phyloP scores from a whole-genome alignment of 208 protist genomes.

The Vickermania ingenoplastis region DNA sequence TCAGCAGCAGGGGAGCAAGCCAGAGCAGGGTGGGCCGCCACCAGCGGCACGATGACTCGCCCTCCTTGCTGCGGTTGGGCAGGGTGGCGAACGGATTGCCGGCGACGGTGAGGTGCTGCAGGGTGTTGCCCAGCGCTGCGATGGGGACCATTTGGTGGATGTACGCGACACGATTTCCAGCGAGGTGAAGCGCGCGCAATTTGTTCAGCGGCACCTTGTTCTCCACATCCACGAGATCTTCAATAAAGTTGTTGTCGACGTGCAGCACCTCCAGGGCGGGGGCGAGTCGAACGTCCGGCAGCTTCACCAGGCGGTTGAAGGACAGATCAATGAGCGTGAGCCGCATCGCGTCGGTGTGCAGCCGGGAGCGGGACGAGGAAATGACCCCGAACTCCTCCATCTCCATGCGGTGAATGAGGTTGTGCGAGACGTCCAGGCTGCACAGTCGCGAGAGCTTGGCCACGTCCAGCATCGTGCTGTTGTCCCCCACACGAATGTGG shows the following conservation, averaged over 20 bases:
- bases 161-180: conserved; percentile 30
- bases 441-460: conserved; percentile 30
- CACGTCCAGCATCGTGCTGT: conserved; percentile 34
- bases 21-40: conserved; percentile 65
- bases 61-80: not conserved
- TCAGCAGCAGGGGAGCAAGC: conserved; percentile 43
- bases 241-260: conserved; percentile 64
- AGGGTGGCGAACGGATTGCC: conserved; percentile 46
- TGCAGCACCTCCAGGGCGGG: conserved; percentile 51
- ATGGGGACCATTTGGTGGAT: conserved; percentile 36
- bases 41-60: conserved; percentile 10
- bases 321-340: conserved; percentile 52
- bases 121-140: conserved; percentile 44
- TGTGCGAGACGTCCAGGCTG: conserved; percentile 55
- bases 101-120: conserved; percentile 36
- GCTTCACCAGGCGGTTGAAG: conserved; percentile 69
- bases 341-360: conserved; percentile 5
- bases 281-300: conserved; percentile 66
- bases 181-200: conserved; percentile 37
- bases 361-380: not conserved
- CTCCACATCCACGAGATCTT: conserved; percentile 47
- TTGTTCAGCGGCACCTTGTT: conserved; percentile 41
- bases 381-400: conserved; percentile 8
- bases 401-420: conserved; percentile 47
- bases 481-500: conserved; percentile 46